These are phyloP conservation scores for Pyricularia grisea DNA, from an alignment of 2,329 filamentous ascomycete species.

Conservation along the genomic window DNA sequence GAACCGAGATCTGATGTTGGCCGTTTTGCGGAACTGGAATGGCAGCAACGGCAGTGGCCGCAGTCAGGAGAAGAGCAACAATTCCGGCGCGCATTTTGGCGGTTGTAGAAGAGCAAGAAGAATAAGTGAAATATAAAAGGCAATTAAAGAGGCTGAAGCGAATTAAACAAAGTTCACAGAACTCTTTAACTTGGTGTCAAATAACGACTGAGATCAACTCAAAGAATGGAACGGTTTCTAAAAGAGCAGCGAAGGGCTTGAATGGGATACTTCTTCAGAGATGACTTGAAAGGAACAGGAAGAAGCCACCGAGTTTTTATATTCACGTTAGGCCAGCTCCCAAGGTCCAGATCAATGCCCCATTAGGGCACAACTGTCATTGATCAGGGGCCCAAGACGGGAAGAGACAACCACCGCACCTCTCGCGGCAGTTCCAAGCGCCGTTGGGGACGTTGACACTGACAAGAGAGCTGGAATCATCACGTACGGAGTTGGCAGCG, in stretches of 20 bases:
- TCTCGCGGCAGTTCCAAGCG: not conserved
- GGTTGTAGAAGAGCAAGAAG: not conserved
- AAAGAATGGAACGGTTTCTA: not conserved
- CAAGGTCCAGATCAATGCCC: not conserved
- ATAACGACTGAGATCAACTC: conserved; percentile 6
- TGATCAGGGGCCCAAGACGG: not conserved
- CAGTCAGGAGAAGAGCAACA: conserved; percentile 3
- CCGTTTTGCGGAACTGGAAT: not conserved
- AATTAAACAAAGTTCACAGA: conserved; percentile 4
- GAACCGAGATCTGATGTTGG: too few species aligned
- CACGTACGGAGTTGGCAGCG: not conserved
- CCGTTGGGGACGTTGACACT: not conserved
- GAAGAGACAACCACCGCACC: not conserved
- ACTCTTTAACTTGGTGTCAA: not conserved
- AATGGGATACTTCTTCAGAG: not conserved
- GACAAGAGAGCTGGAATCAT: not conserved
- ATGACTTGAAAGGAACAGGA: not conserved
- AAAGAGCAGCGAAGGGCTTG: not conserved
- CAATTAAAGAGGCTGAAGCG: not conserved
- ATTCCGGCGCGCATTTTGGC: not conserved
- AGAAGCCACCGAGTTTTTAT: not conserved
- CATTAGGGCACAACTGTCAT: not conserved
- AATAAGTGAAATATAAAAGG: not conserved
- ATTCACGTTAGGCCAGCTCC: not conserved
- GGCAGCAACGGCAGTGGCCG: conserved; percentile 3